Conservation (phyloP, 2,329 filamentous ascomycete species). For the Elsinoe fawcettii region DNA sequence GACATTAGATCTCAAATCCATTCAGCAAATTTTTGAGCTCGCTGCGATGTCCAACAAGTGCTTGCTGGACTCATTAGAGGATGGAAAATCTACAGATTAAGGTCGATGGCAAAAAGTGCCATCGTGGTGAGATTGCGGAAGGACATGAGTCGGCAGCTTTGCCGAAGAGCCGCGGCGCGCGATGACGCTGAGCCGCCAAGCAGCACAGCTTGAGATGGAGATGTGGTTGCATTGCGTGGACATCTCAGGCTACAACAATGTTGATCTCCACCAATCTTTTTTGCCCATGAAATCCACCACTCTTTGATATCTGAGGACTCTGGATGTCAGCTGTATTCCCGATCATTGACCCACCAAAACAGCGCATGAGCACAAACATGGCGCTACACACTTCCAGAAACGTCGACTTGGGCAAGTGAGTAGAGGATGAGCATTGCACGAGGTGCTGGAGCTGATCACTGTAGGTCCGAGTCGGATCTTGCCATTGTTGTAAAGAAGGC, state of each 20-base stretch:
- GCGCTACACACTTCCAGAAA: constrained; percentile 41
- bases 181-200: constrained; percentile 1
- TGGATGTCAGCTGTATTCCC: constrained; percentile 3
- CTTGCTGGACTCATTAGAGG: too few species aligned
- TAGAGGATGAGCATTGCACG: constrained; percentile 29
- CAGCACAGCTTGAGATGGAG: neutral
- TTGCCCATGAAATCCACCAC: neutral
- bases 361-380: constrained; percentile 21
- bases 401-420: constrained; percentile 56
- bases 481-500: constrained; percentile 61
- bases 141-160: neutral
- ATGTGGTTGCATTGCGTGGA: constrained; percentile 14
- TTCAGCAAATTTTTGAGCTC: too few species aligned
- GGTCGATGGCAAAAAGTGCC: too few species aligned
- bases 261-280: neutral
- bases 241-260: constrained; percentile 12
- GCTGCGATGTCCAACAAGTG: too few species aligned
- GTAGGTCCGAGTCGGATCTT: constrained; percentile 55
- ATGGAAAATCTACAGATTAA: too few species aligned
- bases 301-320: neutral
- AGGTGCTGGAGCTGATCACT: constrained; percentile 10
- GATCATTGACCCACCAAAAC: neutral
- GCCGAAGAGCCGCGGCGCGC: neutral
- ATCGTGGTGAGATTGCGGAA: neutral
- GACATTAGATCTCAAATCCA: too few species aligned